phyloP scores from a whole-genome alignment of 2,329 filamentous ascomycete genomes.

The Pseudogymnoascus sp. region DNA sequence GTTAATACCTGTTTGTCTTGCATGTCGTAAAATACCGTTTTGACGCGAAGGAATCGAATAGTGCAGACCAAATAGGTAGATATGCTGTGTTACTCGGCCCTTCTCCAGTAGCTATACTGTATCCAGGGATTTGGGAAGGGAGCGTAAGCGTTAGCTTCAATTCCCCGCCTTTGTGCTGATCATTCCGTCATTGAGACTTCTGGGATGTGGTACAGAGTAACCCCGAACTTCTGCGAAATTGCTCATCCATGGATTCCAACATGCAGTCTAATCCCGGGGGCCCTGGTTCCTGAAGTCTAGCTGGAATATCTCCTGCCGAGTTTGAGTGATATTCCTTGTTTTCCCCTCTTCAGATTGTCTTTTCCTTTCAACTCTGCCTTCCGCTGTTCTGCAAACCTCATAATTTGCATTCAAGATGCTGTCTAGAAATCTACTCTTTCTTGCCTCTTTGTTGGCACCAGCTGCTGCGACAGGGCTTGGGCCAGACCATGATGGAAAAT shows the following conservation, averaged over 20 bases:
- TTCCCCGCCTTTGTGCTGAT: constrained; percentile 6
- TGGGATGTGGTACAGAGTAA: neutral
- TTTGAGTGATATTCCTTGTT: neutral
- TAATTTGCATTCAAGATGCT: constrained; percentile 17
- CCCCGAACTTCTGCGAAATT: neutral
- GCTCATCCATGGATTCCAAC: neutral
- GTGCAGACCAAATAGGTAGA: neutral
- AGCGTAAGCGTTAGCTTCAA: neutral
- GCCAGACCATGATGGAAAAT: constrained; percentile 58
- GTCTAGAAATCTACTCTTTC: constrained; percentile 13
- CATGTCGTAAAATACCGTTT: neutral
- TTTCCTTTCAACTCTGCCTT: neutral
- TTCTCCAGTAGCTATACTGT: neutral
- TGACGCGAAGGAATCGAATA: neutral
- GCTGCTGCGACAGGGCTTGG: constrained; percentile 20
- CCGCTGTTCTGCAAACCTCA: neutral
- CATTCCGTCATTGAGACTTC: neutral
- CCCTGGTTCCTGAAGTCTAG: neutral
- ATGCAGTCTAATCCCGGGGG: neutral
- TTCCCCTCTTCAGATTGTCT: neutral
- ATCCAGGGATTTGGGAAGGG: neutral
- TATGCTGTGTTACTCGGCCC: neutral
- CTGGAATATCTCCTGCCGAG: neutral
- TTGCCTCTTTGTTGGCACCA: constrained; percentile 13
- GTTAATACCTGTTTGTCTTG: neutral